A percentile compares a stretch with the other conserved stretches of the same genome.
phyloP scores from a whole-genome alignment of 2,329 filamentous ascomycete genomes.

The Hymenoscyphus fraxineus region DNA sequence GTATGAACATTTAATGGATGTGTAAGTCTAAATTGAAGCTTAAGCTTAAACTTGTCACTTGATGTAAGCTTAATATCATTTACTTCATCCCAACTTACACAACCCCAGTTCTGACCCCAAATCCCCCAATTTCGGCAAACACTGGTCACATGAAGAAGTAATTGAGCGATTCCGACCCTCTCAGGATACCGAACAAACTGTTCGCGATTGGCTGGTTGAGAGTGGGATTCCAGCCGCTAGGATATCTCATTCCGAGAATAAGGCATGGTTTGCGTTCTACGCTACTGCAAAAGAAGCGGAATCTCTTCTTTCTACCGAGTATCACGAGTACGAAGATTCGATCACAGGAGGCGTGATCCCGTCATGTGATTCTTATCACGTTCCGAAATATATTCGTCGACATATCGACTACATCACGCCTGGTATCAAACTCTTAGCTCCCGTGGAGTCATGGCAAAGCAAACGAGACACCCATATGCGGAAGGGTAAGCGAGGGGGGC shows the following conservation, averaged over 20 bases:
- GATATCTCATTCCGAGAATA: slow-evolving; percentile 37
- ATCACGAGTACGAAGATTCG: slow-evolving; percentile 48
- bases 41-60: background rate
- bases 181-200: slow-evolving; percentile 32
- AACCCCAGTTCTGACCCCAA: slow-evolving; percentile 1
- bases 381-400: slow-evolving; percentile 44
- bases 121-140: slow-evolving; percentile 35
- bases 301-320: too few relatives aligned
- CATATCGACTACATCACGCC: slow-evolving; percentile 52
- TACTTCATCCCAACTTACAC: too few relatives aligned
- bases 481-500: background rate
- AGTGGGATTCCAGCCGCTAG: slow-evolving; percentile 33
- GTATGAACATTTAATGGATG: slow-evolving; percentile 27
- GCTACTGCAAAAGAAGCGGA: slow-evolving; percentile 33
- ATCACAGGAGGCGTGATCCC: slow-evolving; percentile 31
- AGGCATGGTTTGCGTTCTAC: slow-evolving; percentile 39
- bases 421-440: slow-evolving; percentile 39
- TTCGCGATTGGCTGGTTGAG: slow-evolving; percentile 35
- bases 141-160: slow-evolving; percentile 35
- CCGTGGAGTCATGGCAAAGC: slow-evolving; percentile 37
- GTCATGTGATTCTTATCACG: slow-evolving; percentile 39
- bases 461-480: slow-evolving; percentile 6
- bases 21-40: slow-evolving; percentile 21
- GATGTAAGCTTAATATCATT: too few relatives aligned
- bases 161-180: slow-evolving; percentile 34